These are phyloP conservation scores for Cystoderma amianthinum DNA, from an alignment of 768 basidiomycete genomes.

Conservation along the genomic window DNA sequence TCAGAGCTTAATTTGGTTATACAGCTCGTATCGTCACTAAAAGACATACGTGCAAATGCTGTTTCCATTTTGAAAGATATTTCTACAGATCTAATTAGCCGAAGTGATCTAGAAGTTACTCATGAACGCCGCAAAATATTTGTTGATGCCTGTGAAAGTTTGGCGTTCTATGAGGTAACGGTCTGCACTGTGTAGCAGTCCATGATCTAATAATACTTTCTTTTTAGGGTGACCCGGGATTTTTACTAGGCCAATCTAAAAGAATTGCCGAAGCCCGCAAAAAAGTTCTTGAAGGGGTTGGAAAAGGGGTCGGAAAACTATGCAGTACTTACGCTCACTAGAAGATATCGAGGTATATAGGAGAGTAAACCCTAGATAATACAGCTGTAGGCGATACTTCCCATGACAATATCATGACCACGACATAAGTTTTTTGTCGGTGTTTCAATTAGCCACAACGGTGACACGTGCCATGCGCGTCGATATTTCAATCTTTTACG, in stretches of 20 bases:
- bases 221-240: slow-evolving; percentile 65
- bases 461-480: not conserved
- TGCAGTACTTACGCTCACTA: slow-evolving; percentile 26
- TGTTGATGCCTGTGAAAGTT: slow-evolving; percentile 44
- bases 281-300: slow-evolving; percentile 64
- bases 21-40: slow-evolving; percentile 65
- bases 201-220: no score
- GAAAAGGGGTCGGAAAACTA: slow-evolving; percentile 60
- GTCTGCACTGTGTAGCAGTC: no score
- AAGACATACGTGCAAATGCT: slow-evolving; percentile 50
- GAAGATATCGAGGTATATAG: no score
- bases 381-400: no score
- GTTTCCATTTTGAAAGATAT: slow-evolving; percentile 49
- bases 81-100: slow-evolving; percentile 40
- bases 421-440: no score
- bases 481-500: slow-evolving; percentile 1
- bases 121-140: slow-evolving; percentile 45
- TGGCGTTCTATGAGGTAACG: no score
- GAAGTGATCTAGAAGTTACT: slow-evolving; percentile 45
- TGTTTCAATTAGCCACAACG: no score
- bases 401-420: no score
- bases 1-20: slow-evolving; percentile 4
- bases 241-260: slow-evolving; percentile 53
- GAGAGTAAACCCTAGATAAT: no score
- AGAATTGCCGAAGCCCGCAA: slow-evolving; percentile 63